Conservation (phyloP, 441 rosid species). For the Populus trichocarpa region DNA sequence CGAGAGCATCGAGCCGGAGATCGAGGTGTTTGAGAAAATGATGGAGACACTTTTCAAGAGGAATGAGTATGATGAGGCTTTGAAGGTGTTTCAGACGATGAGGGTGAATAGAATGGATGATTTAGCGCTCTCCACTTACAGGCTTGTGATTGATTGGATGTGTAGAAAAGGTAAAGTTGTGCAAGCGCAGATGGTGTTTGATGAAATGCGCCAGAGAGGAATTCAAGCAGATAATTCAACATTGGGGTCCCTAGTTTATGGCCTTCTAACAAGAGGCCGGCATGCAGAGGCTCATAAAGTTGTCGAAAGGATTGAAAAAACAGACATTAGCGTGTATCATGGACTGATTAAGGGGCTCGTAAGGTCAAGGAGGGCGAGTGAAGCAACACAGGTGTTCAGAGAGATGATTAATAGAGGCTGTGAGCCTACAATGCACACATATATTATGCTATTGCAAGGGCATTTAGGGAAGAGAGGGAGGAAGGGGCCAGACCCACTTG, state of each 20-base stretch:
- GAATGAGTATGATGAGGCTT: constrained; percentile 60
- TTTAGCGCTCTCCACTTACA: constrained; percentile 59
- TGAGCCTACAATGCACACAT: constrained; percentile 91
- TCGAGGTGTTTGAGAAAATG: constrained; percentile 53
- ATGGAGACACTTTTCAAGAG: constrained; percentile 63
- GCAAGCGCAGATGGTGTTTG: constrained; percentile 46
- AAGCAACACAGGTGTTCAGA: constrained; percentile 74
- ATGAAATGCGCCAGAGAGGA: constrained; percentile 69
- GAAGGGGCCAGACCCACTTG: constrained; percentile 66
- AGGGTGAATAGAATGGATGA: constrained; percentile 40
- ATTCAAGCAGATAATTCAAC: constrained; percentile 47
- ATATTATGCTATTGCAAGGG: constrained; percentile 78
- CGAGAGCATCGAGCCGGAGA: constrained; percentile 48
- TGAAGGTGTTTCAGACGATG: constrained; percentile 56
- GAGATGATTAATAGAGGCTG: constrained; percentile 75
- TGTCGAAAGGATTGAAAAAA: constrained; percentile 37
- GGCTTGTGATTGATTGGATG: constrained; percentile 66
- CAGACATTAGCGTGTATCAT: constrained; percentile 62
- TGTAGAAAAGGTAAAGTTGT: constrained; percentile 57
- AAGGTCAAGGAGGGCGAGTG: constrained; percentile 55
- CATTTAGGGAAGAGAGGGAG: constrained; percentile 89
- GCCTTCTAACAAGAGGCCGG: constrained; percentile 51
- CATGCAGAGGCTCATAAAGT: constrained; percentile 49
- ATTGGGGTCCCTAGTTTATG: constrained; percentile 46
- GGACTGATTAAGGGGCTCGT: constrained; percentile 71